Evolutionary conservation across 345 rosid species (phyloP).

Genomic region (Linum trigynum): DNA sequence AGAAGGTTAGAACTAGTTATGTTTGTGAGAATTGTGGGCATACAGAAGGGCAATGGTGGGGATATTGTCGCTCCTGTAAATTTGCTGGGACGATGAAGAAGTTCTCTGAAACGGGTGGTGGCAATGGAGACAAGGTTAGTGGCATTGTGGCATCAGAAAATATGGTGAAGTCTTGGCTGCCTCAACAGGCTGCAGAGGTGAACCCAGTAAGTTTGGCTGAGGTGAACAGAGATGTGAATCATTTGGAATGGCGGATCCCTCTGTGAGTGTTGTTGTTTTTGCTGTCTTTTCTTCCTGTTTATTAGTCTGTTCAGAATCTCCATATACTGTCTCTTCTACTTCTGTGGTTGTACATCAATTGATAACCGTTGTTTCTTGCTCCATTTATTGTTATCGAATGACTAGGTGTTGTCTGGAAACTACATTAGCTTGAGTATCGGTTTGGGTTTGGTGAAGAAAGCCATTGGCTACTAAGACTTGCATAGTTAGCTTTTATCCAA

Average conservation of each 20-base stretch:
- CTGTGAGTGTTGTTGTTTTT: constrained; percentile 35
- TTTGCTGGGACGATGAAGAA: constrained; percentile 50
- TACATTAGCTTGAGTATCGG: too few relatives aligned
- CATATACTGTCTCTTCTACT: background rate
- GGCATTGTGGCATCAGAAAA: constrained; percentile 35
- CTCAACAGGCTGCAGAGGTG: constrained; percentile 31
- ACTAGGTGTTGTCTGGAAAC: too few relatives aligned
- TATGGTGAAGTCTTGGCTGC: constrained; percentile 52
- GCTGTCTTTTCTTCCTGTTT: background rate
- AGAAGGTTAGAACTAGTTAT: constrained; percentile 35
- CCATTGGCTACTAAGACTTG: too few relatives aligned
- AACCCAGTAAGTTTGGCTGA: constrained; percentile 48
- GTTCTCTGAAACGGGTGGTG: constrained; percentile 26
- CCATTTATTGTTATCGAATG: too few relatives aligned
- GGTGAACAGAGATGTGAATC: constrained; percentile 52
- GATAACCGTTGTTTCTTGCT: too few relatives aligned
- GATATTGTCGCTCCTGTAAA: constrained; percentile 49
- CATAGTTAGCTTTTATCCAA: too few relatives aligned
- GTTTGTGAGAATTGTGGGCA: constrained; percentile 71
- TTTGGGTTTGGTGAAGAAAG: too few relatives aligned
- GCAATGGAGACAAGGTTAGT: constrained; percentile 21
- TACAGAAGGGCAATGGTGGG: constrained; percentile 91
- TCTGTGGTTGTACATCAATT: background rate
- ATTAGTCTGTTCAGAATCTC: background rate
- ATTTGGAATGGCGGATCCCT: constrained; percentile 53